Base-by-base conservation (phyloP, 805 yeast species). In the Sugiyamaella boreocaroliniensis region DNA sequence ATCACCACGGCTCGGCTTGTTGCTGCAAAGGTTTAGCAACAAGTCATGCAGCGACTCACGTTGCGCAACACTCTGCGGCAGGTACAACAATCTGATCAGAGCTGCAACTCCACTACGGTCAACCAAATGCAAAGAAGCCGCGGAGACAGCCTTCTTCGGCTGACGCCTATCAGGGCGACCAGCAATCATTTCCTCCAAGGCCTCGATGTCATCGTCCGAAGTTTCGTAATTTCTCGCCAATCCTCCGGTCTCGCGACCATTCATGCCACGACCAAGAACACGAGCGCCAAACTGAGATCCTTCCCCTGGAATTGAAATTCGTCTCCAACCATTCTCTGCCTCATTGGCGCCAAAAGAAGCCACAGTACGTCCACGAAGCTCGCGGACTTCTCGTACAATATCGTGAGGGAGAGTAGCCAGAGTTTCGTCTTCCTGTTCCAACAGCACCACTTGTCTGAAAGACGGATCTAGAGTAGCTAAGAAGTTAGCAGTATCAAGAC, bases 71-170 rank as follows among this genome's bases (percentile, higher is more conserved):
- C 76, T 51, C 58, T 83, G 86, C 0, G 95, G 90, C 19, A 85
- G 74, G 68, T 86, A 90, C 2, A 88, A 71, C 46, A 87, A 73
- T 55, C 89, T 77, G 51, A 87, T 65, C 40, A 90, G 60, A 0
- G 96, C 76, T 3, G 93, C 82, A 49, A 86, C 79, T 10, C 96
- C 96, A 5, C 79, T 69, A 47, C 81, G 76, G 61, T 90, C 97
- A 51, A 88, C 75, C 57, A 90, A 67, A 2, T 95, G 86, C 74
- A 65, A 78, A 76, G 63, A 51, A 6, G 64, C 63, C 15, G 62
- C 60, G n/a, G 62, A 50, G 4, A 52, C 45, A 18, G 49, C 52
- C 47, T 58, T 57, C 43, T 54, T 51, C 14, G 48, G 32, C 16
- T 18, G 44, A 2, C 43, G 40, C 2, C 20, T 12, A 12, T 45